Base-by-base conservation (phyloP, 2,329 filamentous ascomycete species). In the Fusarium oxysporum region DNA sequence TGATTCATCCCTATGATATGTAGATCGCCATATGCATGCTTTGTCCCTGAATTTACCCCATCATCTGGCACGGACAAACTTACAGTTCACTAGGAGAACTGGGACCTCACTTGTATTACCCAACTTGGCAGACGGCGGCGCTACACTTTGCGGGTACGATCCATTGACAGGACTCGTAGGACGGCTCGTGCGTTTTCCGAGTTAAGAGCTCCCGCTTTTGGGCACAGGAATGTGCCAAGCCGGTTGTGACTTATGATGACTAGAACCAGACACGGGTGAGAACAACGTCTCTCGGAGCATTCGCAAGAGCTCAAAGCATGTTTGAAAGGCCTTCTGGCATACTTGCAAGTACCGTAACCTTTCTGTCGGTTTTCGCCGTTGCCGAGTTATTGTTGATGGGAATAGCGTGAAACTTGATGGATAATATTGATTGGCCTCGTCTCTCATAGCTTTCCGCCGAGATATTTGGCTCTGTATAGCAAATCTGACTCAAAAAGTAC, bases 161-260 rank as follows among this genome's bases (percentile, higher is more conserved):
- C 48, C 23, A 38, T 28, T 71, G 66, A 58, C 66, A 71, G 58
- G 43, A 74, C 37, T 73, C 43, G 35, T 60, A 64, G 41, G 38
- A 54, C 43, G 72, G 74, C 65, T 66, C 48, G 70, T 72, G 57
- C 60, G 44, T 48, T 57, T 57, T 35, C 54, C 43, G 61, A 50
- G 61, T 63, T 65, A 37, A 53, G 50, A 48, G 48, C 47, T 59
- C 35, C 55, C 40, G 48, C 57, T 58, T 62, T 32, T 51, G 45
- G 38, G 30, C 55, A 55, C 25, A 60, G 72, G 74, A 74, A 77
- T 76, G 74, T 70, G 65, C 56, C 62, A 75, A 74, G 70, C 51
- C 25, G 47, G 62, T 53, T 50, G 30, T 63, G 51, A 61, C 32
- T 54, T 44, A 48, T 35, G 14, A 44, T 44, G 40, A 37, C n/a